phyloP scores from a whole-genome alignment of 495 filamentous ascomycete species.

The Hypoxylon fragiforme region DNA sequence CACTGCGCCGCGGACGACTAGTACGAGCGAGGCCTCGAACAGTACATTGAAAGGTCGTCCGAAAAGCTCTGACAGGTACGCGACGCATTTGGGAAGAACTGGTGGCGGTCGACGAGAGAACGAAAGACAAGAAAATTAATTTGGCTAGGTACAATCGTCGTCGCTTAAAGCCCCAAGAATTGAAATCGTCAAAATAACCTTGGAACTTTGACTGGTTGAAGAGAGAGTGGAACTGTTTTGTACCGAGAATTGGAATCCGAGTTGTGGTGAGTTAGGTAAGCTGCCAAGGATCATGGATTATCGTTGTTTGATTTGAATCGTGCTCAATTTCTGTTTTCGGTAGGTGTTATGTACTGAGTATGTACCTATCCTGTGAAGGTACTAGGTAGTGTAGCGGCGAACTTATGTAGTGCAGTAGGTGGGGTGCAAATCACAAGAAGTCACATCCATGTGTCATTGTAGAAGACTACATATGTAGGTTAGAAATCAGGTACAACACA shows the following conservation, averaged over 20 bases:
- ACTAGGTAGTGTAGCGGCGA: no score
- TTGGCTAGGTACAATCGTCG: conserved; percentile 12
- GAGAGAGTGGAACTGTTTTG: conserved; percentile 9
- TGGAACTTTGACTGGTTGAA: no score
- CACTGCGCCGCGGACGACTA: conserved; percentile 39
- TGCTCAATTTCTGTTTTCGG: conserved; percentile 27
- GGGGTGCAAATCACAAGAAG: not conserved
- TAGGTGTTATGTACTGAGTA: not conserved
- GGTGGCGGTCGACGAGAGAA: conserved; percentile 13
- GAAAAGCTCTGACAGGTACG: conserved; percentile 47
- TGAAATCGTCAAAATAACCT: no score
- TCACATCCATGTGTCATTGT: no score
- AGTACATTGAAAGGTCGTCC: conserved; percentile 49
- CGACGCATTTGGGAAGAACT: conserved; percentile 49
- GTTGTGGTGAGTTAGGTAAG: conserved; percentile 21
- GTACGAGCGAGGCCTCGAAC: conserved; percentile 45
- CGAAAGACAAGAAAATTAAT: not conserved
- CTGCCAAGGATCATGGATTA: not conserved
- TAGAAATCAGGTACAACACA: no score
- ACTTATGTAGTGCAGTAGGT: not conserved
- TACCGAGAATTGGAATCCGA: not conserved
- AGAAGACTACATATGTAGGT: no score
- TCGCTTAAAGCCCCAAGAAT: no score
- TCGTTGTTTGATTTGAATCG: conserved; percentile 2
- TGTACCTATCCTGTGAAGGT: no score